Base-by-base conservation (phyloP, 441 rosid species). In the Jatropha podagrica region DNA sequence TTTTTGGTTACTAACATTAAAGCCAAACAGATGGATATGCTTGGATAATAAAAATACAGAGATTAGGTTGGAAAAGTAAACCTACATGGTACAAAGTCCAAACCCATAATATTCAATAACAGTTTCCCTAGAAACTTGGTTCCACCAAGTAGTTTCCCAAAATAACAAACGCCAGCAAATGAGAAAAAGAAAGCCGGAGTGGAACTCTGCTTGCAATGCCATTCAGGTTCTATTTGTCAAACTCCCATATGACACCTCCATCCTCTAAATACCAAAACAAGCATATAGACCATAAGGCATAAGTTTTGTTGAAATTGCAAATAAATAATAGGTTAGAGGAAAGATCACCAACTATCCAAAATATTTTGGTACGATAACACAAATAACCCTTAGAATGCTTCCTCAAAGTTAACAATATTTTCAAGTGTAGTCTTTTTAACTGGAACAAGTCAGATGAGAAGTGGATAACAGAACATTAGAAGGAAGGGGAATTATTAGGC, bases 171-270 rank as follows among this genome's bases (percentile, higher is more conserved):
- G n/a, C 60, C 61, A 37, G 17, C 52, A 38, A 4, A 13, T 18
- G 14, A 46, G 44, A 13, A 41, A 42, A 2, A 15, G 37, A 37
- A 9, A 15, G 17, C 42, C 15, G 20, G 12, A 7, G 13, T 20
- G 32, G 52, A 71, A 59, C 66, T 40, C 23, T 44, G 1, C 48
- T 23, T 59, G 42, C 38, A 42, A 60, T 48, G 14, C 14, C 49
- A 83, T 11, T 59, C 52, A 23, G 3, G 76, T 44, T 65, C 65
- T 82, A 86, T 62, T 86, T 86, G 83, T 81, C 85, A 13, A 86
- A 81, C 73, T 82, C 86, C 83, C 85, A 82, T 71, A 84, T 77
- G 42, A 82, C 69, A 11, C 87, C 89, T 75, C 89, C 86, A 72
- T 86, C 85, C 80, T 82, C 87, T 82, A 32, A 72, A 85, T 37